Percentiles rank a stretch among this genome's conserved stretches.
phyloP scores from a whole-genome alignment of 306 rosid species.

The Hippophae tibetana region DNA sequence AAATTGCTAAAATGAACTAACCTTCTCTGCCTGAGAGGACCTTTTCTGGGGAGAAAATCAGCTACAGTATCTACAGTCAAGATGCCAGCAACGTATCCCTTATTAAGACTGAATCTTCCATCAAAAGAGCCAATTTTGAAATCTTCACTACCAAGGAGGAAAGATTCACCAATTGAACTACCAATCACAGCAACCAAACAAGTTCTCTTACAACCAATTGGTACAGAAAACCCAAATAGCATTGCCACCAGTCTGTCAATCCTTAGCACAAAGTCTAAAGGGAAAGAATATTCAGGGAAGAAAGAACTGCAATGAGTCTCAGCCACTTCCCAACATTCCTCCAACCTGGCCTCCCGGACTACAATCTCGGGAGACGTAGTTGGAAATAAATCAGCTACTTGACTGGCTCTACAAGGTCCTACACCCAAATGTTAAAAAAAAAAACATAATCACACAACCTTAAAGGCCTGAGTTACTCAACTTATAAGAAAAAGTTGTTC shows the following conservation, averaged over 20 bases:
- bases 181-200: constrained; percentile 86
- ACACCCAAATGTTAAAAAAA: constrained; percentile 33
- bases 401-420: constrained; percentile 81
- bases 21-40: constrained; percentile 79
- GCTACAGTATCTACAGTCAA: constrained; percentile 91
- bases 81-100: constrained; percentile 86
- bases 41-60: constrained; percentile 83
- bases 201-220: constrained; percentile 67
- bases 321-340: constrained; percentile 99
- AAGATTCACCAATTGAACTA: constrained; percentile 43
- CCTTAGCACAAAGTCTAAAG: constrained; percentile 75
- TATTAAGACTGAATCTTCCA: constrained; percentile 49
- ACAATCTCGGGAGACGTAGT: constrained; percentile 60
- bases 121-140: constrained; percentile 39
- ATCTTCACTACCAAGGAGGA: constrained; percentile 55
- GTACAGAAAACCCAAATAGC: constrained; percentile 76
- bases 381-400: constrained; percentile 73
- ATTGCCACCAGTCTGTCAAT: constrained; percentile 80
- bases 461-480: not conserved
- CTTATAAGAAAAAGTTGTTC: not conserved
- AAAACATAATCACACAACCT: not conserved
- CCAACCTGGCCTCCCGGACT: constrained; percentile 87
- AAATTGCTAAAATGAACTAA: constrained; percentile 16
- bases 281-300: constrained; percentile 85
- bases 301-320: constrained; percentile 99